Evolutionary conservation across 768 basidiomycete genomes (phyloP).

Genomic region (Hydnomerulius pinastri): DNA sequence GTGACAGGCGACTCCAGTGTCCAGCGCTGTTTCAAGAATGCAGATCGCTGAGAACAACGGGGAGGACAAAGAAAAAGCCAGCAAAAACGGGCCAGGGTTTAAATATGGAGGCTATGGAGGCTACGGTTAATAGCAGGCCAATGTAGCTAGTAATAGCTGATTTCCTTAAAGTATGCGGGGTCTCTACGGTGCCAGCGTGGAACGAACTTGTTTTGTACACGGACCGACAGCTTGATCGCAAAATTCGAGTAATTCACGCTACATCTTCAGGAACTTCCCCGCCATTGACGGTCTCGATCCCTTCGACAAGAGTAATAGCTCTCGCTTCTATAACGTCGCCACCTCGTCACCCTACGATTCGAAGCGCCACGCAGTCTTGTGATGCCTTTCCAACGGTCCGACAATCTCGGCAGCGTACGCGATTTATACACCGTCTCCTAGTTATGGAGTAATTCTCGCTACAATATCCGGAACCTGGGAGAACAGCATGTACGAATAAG

Average conservation of each 20-base stretch:
- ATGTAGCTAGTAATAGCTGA: slow-evolving; percentile 1
- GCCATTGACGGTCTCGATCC: slow-evolving; percentile 17
- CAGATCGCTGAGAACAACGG: background rate
- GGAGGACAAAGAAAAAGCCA: slow-evolving; percentile 1
- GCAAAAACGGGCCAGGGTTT: slow-evolving; percentile 11
- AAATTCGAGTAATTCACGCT: slow-evolving; percentile 11
- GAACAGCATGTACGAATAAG: background rate
- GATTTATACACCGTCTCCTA: slow-evolving; percentile 2
- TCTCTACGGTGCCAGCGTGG: slow-evolving; percentile 28
- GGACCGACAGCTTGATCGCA: slow-evolving; percentile 9
- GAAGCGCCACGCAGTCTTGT: slow-evolving; percentile 20
- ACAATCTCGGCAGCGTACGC: slow-evolving; percentile 7
- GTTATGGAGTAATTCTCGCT: background rate
- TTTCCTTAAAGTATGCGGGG: slow-evolving; percentile 29
- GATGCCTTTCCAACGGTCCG: slow-evolving; percentile 21
- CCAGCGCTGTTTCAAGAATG: slow-evolving; percentile 16
- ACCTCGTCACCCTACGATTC: slow-evolving; percentile 12
- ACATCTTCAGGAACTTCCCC: slow-evolving; percentile 20
- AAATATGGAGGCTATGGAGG: slow-evolving; percentile 18
- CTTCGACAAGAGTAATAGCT: slow-evolving; percentile 22
- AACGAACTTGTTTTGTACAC: slow-evolving; percentile 14
- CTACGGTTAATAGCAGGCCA: slow-evolving; percentile 1
- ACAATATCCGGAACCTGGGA: slow-evolving; percentile 6
- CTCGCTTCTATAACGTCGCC: slow-evolving; percentile 27
- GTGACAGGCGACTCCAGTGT: slow-evolving; percentile 13